Base-by-base conservation (phyloP, 345 rosid genomes). In the Erodium maritimum region DNA sequence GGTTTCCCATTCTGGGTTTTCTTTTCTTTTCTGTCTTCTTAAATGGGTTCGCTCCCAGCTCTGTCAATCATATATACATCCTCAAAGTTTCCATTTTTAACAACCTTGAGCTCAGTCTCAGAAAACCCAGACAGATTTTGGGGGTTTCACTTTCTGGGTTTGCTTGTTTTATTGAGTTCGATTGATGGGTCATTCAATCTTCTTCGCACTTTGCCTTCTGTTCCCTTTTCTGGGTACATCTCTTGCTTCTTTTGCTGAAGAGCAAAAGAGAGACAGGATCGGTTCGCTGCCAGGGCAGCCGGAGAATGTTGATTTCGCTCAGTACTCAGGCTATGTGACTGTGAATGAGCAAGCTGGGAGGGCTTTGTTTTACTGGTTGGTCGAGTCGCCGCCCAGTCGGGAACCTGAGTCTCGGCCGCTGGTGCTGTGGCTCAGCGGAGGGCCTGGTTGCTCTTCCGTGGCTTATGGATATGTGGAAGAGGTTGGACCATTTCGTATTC, bases 361-460 rank as follows among this genome's bases (percentile, higher is more conserved):
- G 76, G 90, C 91, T 24, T 79, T 91, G 64, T 91, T 91, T 70
- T 88, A 88, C 79, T 88, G 96, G 96, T 67, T 91, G 65, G 75
- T 79, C 21, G 98, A 88, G 87, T 73, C 96, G 14, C 86, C 96
- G 12, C 59, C 53, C 22, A 78, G 67, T 61, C 80, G 79, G 50
- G 56, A 29, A 23, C 83, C 97, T 9, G 82, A 79, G 75, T 69
- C 84, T 63, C 73, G 91, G 65, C 96, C 95, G 20, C 93, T 88
- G 23, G 79, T 91, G 23, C 70, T 88, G 70, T 91, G 96, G 96
- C 93, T 88, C 60, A 91, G 69, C 52, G 96, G 98, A 21, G 98
- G 98, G 2, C 98, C 95, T 66, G 95, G 95, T 62, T 91, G 96
- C 76, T 86, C 96, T 20, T 91, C 96, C 54, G 65, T 91, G 34